Conservation (phyloP, 2,329 filamentous ascomycete species). For the Pseudogymnoascus sp. region DNA sequence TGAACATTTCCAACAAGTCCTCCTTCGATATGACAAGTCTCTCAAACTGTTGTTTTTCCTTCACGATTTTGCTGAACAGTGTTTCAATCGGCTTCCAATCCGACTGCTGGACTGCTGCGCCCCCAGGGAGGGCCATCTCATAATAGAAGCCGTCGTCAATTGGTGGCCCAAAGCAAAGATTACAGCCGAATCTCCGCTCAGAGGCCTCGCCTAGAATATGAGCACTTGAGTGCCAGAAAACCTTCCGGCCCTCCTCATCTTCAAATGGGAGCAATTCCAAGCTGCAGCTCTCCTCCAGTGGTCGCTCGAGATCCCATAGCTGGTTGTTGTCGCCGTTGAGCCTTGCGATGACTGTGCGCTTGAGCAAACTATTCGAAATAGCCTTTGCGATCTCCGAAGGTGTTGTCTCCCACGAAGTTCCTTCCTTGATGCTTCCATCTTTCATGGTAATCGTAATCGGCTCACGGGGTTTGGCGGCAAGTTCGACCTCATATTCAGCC, state of each 20-base stretch:
- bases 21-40: constrained; percentile 83
- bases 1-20: constrained; percentile 90
- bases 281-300: constrained; percentile 78
- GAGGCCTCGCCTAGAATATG: constrained; percentile 94
- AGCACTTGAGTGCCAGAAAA: constrained; percentile 96
- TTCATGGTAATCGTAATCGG: constrained; percentile 66
- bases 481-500: constrained; percentile 71
- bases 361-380: constrained; percentile 78
- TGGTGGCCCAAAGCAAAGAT: constrained; percentile 87
- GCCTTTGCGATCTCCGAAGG: constrained; percentile 68
- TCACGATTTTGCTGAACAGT: constrained; percentile 75
- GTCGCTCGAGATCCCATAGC: constrained; percentile 88
- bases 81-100: constrained; percentile 84
- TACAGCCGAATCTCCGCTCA: constrained; percentile 83
- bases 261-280: constrained; percentile 82
- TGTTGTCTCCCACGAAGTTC: constrained; percentile 86
- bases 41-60: constrained; percentile 95
- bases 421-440: constrained; percentile 62
- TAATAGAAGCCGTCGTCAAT: constrained; percentile 94
- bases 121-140: constrained; percentile 79
- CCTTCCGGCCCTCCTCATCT: constrained; percentile 65
- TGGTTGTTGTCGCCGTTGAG: constrained; percentile 63
- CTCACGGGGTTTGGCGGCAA: constrained; percentile 61
- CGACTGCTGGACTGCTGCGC: constrained; percentile 58
- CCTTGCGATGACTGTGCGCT: constrained; percentile 78